These are phyloP conservation scores for Antarctomyces pellizariae DNA, from an alignment of 495 filamentous ascomycete genomes.

Conservation along the genomic window DNA sequence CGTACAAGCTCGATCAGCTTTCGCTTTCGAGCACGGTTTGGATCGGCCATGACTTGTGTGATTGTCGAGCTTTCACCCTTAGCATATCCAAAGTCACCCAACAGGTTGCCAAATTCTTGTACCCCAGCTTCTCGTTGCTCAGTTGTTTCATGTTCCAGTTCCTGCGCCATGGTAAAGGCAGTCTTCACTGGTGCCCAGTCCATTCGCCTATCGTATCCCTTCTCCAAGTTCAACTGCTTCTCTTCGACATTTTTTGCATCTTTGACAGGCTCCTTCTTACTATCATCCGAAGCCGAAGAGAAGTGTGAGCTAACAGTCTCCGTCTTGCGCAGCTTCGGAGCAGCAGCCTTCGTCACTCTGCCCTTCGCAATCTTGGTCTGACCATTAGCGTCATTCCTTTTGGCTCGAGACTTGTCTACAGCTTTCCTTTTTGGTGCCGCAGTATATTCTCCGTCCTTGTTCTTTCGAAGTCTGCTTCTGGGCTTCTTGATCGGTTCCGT, in stretches of 20 bases:
- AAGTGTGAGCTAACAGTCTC: too few species aligned
- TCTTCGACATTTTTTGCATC: background rate
- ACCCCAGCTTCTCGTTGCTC: background rate
- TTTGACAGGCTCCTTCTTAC: background rate
- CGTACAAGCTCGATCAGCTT: constrained; percentile 24
- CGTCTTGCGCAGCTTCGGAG: constrained; percentile 9
- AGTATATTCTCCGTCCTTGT: too few species aligned
- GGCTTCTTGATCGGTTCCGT: too few species aligned
- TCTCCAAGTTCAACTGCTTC: constrained; percentile 1
- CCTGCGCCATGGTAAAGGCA: too few species aligned
- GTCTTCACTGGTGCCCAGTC: too few species aligned
- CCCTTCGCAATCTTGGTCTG: constrained; percentile 14
- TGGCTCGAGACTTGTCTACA: constrained; percentile 14
- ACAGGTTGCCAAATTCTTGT: constrained; percentile 9
- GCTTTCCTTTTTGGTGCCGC: constrained; percentile 12
- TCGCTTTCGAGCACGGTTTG: constrained; percentile 20
- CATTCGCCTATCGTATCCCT: too few species aligned
- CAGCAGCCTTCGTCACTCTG: constrained; percentile 15
- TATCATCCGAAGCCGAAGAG: background rate
- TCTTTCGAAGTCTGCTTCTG: too few species aligned
- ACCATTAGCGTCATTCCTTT: constrained; percentile 7
- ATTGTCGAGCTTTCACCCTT: constrained; percentile 1
- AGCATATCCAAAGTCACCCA: constrained; percentile 12
- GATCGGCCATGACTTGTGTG: constrained; percentile 3
- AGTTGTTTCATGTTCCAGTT: background rate